These are phyloP conservation scores for Pythium scleroteichum DNA, from an alignment of 352 stramenopile species.

Conservation along the genomic window DNA sequence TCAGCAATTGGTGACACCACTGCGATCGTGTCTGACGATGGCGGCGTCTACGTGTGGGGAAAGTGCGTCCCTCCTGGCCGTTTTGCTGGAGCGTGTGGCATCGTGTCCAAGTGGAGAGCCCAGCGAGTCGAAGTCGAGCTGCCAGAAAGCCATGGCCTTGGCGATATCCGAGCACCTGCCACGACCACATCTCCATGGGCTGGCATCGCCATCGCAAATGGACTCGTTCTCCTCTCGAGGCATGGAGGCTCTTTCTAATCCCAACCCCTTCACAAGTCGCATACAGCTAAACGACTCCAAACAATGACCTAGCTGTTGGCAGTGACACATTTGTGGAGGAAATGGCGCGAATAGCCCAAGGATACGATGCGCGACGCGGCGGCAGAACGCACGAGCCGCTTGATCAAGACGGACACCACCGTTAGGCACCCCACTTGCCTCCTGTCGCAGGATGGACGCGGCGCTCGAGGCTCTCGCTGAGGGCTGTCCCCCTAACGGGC, in stretches of 20 bases:
- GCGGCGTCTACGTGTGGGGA: slow-evolving; percentile 30
- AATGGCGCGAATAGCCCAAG: neutral
- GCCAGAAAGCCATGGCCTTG: neutral
- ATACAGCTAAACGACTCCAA: neutral
- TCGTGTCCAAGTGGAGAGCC: slow-evolving; percentile 17
- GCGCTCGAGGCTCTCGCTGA: neutral
- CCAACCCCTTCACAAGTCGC: slow-evolving; percentile 8
- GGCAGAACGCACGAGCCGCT: neutral
- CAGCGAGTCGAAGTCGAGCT: slow-evolving; percentile 15
- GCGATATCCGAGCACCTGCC: neutral
- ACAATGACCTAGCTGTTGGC: too few relatives aligned
- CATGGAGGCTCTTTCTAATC: neutral
- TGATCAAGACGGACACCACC: too few relatives aligned
- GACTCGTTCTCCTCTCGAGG: slow-evolving; percentile 40
- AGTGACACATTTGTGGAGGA: neutral
- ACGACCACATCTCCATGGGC: slow-evolving; percentile 29
- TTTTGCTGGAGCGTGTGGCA: slow-evolving; percentile 12
- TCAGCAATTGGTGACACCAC: slow-evolving; percentile 29
- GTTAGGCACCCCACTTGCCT: too few relatives aligned
- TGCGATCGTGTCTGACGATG: slow-evolving; percentile 29
- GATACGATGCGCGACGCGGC: neutral
- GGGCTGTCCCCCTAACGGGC: neutral
- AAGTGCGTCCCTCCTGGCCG: slow-evolving; percentile 15
- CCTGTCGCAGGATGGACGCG: too few relatives aligned
- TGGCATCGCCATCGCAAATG: slow-evolving; percentile 47